Conservation (phyloP, 2,329 filamentous ascomycete genomes). For the Gremmenia infestans region DNA sequence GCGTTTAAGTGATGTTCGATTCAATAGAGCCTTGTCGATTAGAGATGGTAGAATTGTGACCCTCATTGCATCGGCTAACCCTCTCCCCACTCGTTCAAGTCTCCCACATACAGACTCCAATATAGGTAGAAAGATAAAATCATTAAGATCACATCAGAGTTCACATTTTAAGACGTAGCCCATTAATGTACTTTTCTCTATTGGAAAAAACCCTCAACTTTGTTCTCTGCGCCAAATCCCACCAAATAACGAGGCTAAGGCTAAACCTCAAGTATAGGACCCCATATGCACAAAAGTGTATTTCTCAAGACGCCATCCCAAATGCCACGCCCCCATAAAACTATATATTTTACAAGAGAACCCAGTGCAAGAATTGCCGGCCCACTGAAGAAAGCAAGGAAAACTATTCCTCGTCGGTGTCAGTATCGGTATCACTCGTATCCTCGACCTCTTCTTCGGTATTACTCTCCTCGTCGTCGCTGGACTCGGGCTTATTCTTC, state of each 20-base stretch:
- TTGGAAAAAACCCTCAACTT: not conserved
- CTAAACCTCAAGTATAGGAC: not conserved
- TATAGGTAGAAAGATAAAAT: too few species aligned
- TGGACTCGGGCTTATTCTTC: slow-evolving; percentile 51
- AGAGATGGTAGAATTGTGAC: too few species aligned
- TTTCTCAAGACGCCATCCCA: not conserved
- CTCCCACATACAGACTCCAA: too few species aligned
- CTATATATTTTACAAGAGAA: not conserved
- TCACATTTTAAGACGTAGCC: not conserved
- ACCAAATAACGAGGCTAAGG: not conserved
- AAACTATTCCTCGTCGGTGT: slow-evolving; percentile 42
- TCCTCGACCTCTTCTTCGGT: slow-evolving; percentile 63
- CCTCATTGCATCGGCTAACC: too few species aligned
- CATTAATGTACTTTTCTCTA: too few species aligned
- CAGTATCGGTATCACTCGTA: slow-evolving; percentile 65
- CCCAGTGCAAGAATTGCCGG: not conserved
- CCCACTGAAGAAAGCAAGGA: not conserved
- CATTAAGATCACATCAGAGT: not conserved
- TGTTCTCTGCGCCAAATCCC: not conserved
- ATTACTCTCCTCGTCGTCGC: slow-evolving; percentile 78
- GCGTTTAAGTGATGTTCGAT: too few species aligned
- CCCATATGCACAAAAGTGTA: not conserved
- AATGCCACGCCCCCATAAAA: not conserved
- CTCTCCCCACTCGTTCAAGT: too few species aligned
- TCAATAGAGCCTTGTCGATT: too few species aligned